Evolutionary conservation across 2,329 filamentous ascomycete genomes (phyloP).

Genomic region (Aureobasidium melanogenum): DNA sequence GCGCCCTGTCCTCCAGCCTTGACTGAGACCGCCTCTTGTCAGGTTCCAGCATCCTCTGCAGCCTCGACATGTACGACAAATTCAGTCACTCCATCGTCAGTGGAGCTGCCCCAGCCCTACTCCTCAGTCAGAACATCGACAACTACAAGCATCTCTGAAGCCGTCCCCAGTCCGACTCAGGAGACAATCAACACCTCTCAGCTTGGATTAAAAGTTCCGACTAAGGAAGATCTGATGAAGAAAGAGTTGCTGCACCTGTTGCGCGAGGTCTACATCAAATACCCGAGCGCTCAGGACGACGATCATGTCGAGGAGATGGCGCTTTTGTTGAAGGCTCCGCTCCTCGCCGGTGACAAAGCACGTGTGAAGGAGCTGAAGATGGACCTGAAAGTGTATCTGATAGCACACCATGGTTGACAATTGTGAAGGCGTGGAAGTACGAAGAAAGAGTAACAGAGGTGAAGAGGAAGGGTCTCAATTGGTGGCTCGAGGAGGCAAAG

Average conservation of each 20-base stretch:
- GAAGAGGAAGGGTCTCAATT: background rate
- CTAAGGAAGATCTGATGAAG: background rate
- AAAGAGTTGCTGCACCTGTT: background rate
- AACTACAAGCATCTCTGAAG: no score
- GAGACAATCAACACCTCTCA: background rate
- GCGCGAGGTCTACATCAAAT: background rate
- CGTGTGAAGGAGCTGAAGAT: background rate
- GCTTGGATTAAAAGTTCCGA: background rate
- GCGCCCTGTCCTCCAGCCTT: background rate
- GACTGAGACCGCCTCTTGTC: background rate
- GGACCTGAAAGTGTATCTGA: background rate
- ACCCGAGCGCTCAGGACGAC: background rate
- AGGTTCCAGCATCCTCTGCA: background rate
- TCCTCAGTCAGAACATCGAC: background rate
- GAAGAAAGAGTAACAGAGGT: no score
- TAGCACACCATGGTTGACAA: background rate
- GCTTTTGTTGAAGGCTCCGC: background rate
- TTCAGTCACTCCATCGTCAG: no score
- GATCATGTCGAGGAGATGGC: background rate
- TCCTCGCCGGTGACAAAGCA: background rate
- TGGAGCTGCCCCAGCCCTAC: no score
- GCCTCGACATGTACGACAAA: background rate
- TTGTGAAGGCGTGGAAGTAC: background rate
- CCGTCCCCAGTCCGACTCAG: background rate
- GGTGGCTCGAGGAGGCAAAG: background rate